phyloP scores from a whole-genome alignment of 2,329 filamentous ascomycete species.

The Trichoderma lentiforme region DNA sequence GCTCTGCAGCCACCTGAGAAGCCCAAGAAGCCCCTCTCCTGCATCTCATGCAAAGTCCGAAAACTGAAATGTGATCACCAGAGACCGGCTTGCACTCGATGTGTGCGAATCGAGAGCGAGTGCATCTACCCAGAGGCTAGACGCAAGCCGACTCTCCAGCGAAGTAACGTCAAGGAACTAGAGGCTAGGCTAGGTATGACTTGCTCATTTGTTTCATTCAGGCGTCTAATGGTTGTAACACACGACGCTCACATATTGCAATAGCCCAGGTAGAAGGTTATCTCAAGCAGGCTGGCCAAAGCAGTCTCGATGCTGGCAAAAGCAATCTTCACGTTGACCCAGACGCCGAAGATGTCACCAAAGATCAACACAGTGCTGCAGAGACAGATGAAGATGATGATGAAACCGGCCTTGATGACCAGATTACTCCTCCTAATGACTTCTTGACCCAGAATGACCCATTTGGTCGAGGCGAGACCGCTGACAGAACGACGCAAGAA shows the following conservation, averaged over 20 bases:
- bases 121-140: conserved; percentile 87
- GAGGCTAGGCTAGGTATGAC: conserved; percentile 76
- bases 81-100: conserved; percentile 77
- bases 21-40: conserved; percentile 61
- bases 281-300: conserved; percentile 60
- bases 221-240: not conserved
- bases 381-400: not conserved
- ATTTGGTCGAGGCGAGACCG: conserved; percentile 16
- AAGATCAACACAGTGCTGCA: not conserved
- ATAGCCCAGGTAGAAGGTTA: conserved; percentile 78
- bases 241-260: not conserved
- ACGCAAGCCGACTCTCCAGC: conserved; percentile 82
- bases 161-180: conserved; percentile 84
- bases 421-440: not conserved
- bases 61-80: conserved; percentile 85
- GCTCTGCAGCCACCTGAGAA: not conserved
- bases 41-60: conserved; percentile 75
- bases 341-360: not conserved
- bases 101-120: conserved; percentile 67
- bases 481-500: not conserved
- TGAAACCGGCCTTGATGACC: not conserved
- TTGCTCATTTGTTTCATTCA: conserved; percentile 19
- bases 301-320: not conserved
- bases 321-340: not conserved
- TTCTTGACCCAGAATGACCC: conserved; percentile 13